Evolutionary conservation across 2,329 filamentous ascomycete species (phyloP).

Genomic region (Stagonosporopsis cucurbitacearum): DNA sequence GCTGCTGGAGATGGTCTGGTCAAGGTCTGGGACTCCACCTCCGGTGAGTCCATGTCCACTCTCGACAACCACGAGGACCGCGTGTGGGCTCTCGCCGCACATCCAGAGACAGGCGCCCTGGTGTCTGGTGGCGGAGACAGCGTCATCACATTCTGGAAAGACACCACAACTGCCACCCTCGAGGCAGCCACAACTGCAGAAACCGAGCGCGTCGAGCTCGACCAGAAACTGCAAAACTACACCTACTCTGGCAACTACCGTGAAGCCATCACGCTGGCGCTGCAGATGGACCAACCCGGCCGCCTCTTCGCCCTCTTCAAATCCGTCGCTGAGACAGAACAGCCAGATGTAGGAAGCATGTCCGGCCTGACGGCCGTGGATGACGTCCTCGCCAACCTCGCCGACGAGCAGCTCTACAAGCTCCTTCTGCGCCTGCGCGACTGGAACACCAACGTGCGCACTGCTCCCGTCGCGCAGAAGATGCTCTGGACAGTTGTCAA

Average conservation of each 20-base stretch:
- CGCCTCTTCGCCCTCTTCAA: conserved; percentile 85
- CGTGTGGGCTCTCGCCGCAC: conserved; percentile 85
- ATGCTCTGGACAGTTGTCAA: conserved; percentile 81
- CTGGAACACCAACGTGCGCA: conserved; percentile 96
- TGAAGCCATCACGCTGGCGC: conserved; percentile 87
- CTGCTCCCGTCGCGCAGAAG: conserved; percentile 82
- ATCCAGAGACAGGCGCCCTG: conserved; percentile 69
- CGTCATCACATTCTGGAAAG: conserved; percentile 93
- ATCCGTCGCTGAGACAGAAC: conserved; percentile 70
- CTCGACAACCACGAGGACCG: conserved; percentile 97
- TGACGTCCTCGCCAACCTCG: conserved; percentile 77
- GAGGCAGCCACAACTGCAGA: conserved; percentile 75
- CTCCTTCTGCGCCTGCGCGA: conserved; percentile 84
- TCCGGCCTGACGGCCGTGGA: conserved; percentile 75
- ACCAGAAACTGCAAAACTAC: conserved; percentile 92
- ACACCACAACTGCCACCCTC: conserved; percentile 83
- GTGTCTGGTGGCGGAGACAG: conserved; percentile 93
- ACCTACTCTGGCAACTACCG: conserved; percentile 87
- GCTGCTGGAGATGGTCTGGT: conserved; percentile 94
- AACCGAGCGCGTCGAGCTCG: conserved; percentile 85
- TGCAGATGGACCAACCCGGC: conserved; percentile 93
- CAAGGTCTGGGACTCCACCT: conserved; percentile 92
- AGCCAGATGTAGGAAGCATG: conserved; percentile 67
- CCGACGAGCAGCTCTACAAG: conserved; percentile 83
- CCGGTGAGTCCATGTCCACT: conserved; percentile 84